Evolutionary conservation across 2,329 filamentous ascomycete species (phyloP), one percentile per base, ranked within the genome.

Genomic region (Fusarium aywerte): DNA sequence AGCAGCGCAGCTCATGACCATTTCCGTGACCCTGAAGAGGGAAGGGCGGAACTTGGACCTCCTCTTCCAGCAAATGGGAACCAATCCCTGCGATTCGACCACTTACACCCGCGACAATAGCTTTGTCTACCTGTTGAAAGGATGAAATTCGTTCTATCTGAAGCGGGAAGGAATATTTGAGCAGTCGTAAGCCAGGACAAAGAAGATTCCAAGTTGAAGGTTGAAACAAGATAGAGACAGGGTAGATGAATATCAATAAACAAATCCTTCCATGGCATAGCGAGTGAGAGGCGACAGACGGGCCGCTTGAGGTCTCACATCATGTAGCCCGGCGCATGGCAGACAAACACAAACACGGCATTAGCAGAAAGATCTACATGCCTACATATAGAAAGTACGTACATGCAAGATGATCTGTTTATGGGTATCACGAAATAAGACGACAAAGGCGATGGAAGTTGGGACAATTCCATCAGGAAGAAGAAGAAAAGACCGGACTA

Each of bases 261-360:
- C 18, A 42, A 25, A 33, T 16, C 7, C 15, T 36, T 58, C 16
- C 16, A 32, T 42, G 45, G 27, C 32, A 49, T 23, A 33, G 20
- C 29, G 15, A 47, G 10, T 12, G 33, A 39, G 50, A 47, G 21
- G 65, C 43, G 48, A 52, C 27, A 43, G 39, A 56, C 54, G 65
- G 65, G 54, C 56, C 61, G 59, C 33, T 38, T 65, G 45, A 61
- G 65, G 60, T 68, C 57, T 68, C 35, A 67, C 65, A 53, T 68
- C 48, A 49, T 49, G 65, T 68, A 48, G 36, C 61, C 25, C 33
- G 49, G 61, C 54, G 57, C 64, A 65, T 61, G 55, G 60, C 38
- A 50, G 39, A 52, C 32, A 49, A 49, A 47, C 44, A 47, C 65
- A 67, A 65, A 65, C 60, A 65, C 65, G 59, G 59, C 50, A 68